phyloP scores from a whole-genome alignment of 352 stramenopile genomes.

The Pythium rhizo-oryzae region DNA sequence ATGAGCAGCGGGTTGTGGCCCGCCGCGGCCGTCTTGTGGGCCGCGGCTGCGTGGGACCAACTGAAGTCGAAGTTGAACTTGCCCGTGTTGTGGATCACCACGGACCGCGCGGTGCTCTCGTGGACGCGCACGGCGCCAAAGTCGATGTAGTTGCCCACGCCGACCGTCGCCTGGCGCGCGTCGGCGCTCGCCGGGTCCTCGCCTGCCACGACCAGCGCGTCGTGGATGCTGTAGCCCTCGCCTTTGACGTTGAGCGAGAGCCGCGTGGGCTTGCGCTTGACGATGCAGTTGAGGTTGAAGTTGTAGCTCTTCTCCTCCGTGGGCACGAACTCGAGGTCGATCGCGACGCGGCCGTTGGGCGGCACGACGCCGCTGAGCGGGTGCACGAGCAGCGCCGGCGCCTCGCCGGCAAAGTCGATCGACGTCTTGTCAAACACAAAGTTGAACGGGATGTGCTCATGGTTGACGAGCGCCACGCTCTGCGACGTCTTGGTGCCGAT shows the following conservation, averaged over 20 bases:
- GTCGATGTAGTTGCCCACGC: conserved; percentile 62
- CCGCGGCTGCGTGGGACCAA: conserved; percentile 45
- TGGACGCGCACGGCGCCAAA: conserved; percentile 92
- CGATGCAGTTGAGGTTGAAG: conserved; percentile 91
- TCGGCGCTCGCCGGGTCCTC: conserved; percentile 45
- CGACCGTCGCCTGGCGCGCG: conserved; percentile 33
- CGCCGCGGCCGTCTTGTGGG: not conserved
- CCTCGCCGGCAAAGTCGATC: conserved; percentile 78
- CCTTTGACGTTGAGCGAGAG: conserved; percentile 95
- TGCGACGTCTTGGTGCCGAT: conserved; percentile 87
- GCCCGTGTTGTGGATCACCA: conserved; percentile 90
- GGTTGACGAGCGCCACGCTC: conserved; percentile 90
- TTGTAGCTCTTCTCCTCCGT: conserved; percentile 93
- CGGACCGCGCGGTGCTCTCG: conserved; percentile 57
- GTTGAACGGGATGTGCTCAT: conserved; percentile 93
- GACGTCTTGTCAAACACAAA: conserved; percentile 93
- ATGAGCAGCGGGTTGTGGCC: conserved; percentile 31
- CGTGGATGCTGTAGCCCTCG: conserved; percentile 93
- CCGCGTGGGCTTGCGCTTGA: conserved; percentile 92
- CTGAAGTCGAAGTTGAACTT: conserved; percentile 97
- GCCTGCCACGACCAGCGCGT: conserved; percentile 50
- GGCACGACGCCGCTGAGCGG: conserved; percentile 91
- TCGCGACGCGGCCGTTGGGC: conserved; percentile 73
- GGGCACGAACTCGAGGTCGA: conserved; percentile 92
- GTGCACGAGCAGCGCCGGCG: conserved; percentile 78